Base-by-base conservation (phyloP, 148 eudicot species). In the Rheum nobile region DNA sequence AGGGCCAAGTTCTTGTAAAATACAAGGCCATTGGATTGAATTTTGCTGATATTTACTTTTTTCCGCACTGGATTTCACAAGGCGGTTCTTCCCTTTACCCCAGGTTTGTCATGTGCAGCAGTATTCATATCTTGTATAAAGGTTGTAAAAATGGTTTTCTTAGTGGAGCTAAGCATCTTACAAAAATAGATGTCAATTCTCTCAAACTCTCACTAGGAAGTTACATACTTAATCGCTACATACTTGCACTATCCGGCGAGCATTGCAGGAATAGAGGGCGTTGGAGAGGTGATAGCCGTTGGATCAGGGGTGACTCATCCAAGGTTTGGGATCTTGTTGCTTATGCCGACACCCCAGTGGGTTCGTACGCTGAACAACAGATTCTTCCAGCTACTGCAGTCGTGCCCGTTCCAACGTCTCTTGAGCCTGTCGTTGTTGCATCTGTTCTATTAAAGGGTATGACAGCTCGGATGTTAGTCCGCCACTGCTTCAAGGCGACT, bases 1-100 rank as follows among this genome's bases (percentile, higher is more conserved):
- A 92, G 48, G 98, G 98, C 22, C 96, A 92, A 76, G 79, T 92
- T 74, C 82, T 80, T 73, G 96, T 92, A 73, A 88, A 80, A 63
- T 84, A 92, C 81, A 92, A 88, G 83, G 98, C 98, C 57, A 79
- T 90, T 79, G 98, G 98, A 61, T 75, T 92, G 32, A 92, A 92
- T 67, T 92, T 88, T 76, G 87, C 86, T 35, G 98, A 92, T 82
- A 71, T 85, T 61, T 92, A 92, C 82, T 88, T n/a, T n/a, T n/a
- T n/a, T 78, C 61, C 91, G 98, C 68, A 88, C 85, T 72, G 98
- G 98, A 77, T 86, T 86, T 47, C 87, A 88, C 78, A 88, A 90
- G 85, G 35, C 93, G 39, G 48, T 82, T 3, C 34, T 88, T 39
- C 98, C 98, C 69, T 90, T 82, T 72, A 90, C 75, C 68, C 98